Percentiles rank a stretch among this genome's conserved stretches.
These are phyloP conservation scores for Mycena galopus DNA, from an alignment of 768 basidiomycete genomes.

Conservation along the genomic window DNA sequence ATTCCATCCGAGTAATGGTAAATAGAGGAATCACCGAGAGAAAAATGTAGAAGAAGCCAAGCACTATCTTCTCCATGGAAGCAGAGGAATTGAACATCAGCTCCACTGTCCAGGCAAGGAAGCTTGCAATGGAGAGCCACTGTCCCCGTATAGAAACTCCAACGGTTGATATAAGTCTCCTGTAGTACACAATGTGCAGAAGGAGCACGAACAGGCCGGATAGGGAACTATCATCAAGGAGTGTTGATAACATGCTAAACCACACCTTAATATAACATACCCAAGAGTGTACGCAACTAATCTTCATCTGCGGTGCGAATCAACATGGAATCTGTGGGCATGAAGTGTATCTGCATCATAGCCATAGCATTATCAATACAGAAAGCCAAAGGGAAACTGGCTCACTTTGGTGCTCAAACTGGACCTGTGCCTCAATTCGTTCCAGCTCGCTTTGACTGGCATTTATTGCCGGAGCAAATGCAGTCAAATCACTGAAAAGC, in stretches of 20 bases:
- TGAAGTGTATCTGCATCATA: conserved; percentile 24
- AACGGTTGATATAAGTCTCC: conserved; percentile 18
- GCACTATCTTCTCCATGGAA: conserved; percentile 13
- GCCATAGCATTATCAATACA: conserved; percentile 21
- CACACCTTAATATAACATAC: conserved; percentile 17
- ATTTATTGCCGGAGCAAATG: conserved; percentile 22
- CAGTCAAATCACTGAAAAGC: conserved; percentile 25
- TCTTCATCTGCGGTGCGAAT: conserved; percentile 22
- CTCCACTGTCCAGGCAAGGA: conserved; percentile 14
- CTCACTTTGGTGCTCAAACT: conserved; percentile 23
- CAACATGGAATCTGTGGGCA: conserved; percentile 21
- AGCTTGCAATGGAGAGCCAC: conserved; percentile 16
- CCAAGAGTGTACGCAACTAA: conserved; percentile 17
- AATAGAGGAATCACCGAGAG: conserved; percentile 19
- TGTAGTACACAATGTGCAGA: conserved; percentile 21
- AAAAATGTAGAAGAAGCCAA: conserved; percentile 11
- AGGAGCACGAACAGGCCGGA: conserved; percentile 10
- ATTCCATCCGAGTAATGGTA: conserved; percentile 20
- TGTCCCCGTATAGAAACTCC: conserved; percentile 20
- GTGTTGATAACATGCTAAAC: conserved; percentile 16
- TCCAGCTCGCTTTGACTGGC: conserved; percentile 20
- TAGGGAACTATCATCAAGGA: conserved; percentile 11
- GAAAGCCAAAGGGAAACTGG: conserved; percentile 17
- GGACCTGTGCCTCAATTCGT: conserved; percentile 18
- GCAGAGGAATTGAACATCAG: conserved; percentile 15